These are phyloP conservation scores for Penicillium diatomitis DNA, from an alignment of 495 filamentous ascomycete species.

Conservation along the genomic window DNA sequence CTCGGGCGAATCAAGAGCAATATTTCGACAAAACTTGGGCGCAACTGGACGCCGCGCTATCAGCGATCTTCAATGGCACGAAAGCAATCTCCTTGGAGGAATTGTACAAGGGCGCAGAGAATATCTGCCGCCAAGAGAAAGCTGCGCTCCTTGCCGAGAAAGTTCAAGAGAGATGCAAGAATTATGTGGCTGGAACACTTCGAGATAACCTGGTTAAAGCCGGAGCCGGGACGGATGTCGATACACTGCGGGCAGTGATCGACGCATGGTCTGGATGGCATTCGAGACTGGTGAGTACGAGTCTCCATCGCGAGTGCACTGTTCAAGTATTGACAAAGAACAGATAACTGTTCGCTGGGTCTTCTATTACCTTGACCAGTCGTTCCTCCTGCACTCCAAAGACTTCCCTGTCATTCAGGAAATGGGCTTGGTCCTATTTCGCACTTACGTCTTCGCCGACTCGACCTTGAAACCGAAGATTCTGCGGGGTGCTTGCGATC, in stretches of 20 bases:
- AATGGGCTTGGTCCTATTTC: constrained; percentile 51
- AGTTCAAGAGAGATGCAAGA: constrained; percentile 53
- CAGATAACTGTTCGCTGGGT: constrained; percentile 71
- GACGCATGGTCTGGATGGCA: constrained; percentile 73
- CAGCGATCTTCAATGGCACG: constrained; percentile 56
- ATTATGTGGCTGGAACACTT: constrained; percentile 49
- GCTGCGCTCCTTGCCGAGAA: constrained; percentile 54
- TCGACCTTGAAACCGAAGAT: constrained; percentile 42
- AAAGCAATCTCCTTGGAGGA: constrained; percentile 66
- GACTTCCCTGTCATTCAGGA: constrained; percentile 46
- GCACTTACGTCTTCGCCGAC: constrained; percentile 47
- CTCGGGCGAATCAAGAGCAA: constrained; percentile 48
- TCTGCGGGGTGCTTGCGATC: constrained; percentile 62
- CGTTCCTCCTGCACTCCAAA: constrained; percentile 66
- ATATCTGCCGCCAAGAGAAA: constrained; percentile 69
- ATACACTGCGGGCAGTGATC: constrained; percentile 55
- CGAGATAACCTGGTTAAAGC: constrained; percentile 43
- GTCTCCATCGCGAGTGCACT: not conserved
- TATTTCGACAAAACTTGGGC: constrained; percentile 67
- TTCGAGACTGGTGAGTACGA: constrained; percentile 53
- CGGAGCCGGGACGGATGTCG: constrained; percentile 45
- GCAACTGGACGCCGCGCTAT: constrained; percentile 63
- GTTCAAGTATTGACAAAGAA: constrained; percentile 4
- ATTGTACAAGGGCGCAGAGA: constrained; percentile 83
- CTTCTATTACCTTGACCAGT: constrained; percentile 87